Evolutionary conservation across 2,329 filamentous ascomycete species (phyloP).

Genomic region (Lecanicillium sp.): DNA sequence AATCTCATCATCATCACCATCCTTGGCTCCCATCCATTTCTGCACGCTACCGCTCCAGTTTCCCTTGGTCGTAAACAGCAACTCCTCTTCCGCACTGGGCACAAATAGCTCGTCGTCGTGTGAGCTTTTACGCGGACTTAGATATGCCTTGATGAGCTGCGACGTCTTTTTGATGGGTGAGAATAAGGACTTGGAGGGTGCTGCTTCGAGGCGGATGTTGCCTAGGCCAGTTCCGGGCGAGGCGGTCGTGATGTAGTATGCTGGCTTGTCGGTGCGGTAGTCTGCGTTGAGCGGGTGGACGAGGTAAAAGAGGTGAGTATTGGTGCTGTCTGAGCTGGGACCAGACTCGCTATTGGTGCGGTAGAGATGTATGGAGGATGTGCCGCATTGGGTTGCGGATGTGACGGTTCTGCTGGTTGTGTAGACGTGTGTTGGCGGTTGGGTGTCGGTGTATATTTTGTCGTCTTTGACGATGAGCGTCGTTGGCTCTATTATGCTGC

Average conservation of each 20-base stretch:
- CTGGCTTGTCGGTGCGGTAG: constrained; percentile 3
- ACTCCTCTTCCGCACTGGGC: background rate
- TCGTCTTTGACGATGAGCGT: no score
- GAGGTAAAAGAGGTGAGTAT: background rate
- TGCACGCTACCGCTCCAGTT: background rate
- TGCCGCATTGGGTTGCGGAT: no score
- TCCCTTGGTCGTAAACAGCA: background rate
- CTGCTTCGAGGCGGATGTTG: constrained; percentile 1
- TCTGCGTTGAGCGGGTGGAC: constrained; percentile 2
- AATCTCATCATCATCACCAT: background rate
- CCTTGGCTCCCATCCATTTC: background rate
- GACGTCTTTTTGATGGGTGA: background rate
- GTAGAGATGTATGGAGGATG: no score
- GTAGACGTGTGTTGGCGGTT: no score
- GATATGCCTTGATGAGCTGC: constrained; percentile 1
- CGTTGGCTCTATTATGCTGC: no score
- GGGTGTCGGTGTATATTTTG: no score
- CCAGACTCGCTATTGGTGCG: no score
- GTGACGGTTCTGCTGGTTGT: no score
- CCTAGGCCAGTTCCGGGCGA: background rate
- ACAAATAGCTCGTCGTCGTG: background rate
- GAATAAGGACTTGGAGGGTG: background rate
- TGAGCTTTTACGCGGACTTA: background rate
- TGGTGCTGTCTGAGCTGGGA: background rate
- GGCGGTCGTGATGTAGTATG: background rate